phyloP scores from a whole-genome alignment of 1,139 yeast genomes.

The Yamadazyma spencermartinsiae region DNA sequence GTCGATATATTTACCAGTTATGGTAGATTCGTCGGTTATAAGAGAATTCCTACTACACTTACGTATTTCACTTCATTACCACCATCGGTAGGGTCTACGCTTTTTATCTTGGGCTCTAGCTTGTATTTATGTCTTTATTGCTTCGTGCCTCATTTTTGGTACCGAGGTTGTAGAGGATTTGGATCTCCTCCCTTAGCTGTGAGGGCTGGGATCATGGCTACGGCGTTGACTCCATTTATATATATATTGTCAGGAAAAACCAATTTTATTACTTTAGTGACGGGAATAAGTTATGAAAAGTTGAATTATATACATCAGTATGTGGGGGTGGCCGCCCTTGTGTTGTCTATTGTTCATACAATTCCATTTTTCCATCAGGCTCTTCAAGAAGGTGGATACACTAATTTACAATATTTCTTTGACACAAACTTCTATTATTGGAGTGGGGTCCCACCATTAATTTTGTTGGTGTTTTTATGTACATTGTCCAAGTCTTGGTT shows the following conservation, averaged over 20 bases:
- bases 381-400: slow-evolving; percentile 51
- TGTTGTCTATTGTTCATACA: slow-evolving; percentile 53
- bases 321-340: slow-evolving; percentile 44
- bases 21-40: slow-evolving; percentile 49
- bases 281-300: slow-evolving; percentile 59
- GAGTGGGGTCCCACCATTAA: slow-evolving; percentile 45
- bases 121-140: slow-evolving; percentile 49
- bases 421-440: slow-evolving; percentile 20
- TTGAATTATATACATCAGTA: slow-evolving; percentile 55
- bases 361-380: slow-evolving; percentile 54
- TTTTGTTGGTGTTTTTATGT: slow-evolving; percentile 48
- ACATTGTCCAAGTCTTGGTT: slow-evolving; percentile 45
- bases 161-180: slow-evolving; percentile 55
- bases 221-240: slow-evolving; percentile 54
- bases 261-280: slow-evolving; percentile 49
- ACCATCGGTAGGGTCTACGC: slow-evolving; percentile 46
- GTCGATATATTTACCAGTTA: slow-evolving; percentile 38
- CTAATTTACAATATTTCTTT: slow-evolving; percentile 19
- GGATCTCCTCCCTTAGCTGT: slow-evolving; percentile 69
- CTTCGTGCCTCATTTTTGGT: slow-evolving; percentile 54
- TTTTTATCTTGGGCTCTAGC: slow-evolving; percentile 40
- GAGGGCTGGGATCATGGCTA: slow-evolving; percentile 53
- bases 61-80: slow-evolving; percentile 51
- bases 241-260: slow-evolving; percentile 55
- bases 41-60: slow-evolving; percentile 39